Evolutionary conservation across 306 rosid genomes (phyloP), one percentile per base, ranked within the genome.

Genomic region (Albizia julibrissin): DNA sequence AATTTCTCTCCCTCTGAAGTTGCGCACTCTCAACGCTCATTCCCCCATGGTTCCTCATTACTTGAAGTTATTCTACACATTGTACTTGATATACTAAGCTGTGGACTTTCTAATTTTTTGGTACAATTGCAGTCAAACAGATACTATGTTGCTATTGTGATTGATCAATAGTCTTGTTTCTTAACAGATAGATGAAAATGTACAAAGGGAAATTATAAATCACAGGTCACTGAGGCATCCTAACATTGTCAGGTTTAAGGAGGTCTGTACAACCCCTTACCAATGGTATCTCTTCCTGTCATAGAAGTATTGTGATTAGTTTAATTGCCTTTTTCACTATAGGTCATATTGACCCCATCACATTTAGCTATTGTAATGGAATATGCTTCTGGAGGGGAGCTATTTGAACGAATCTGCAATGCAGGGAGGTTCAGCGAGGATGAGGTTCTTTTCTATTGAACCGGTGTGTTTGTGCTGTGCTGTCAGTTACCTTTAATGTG

Each of bases 351-450:
- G 85, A 95, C 98, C 18, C 97, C 95, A 43, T 87, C 94, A 4
- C 99, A 95, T 86, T 86, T 93, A 74, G 98, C 98, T 15, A 93
- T 91, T 82, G 98, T 90, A 39, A 95, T 95, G 95, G 98, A 95
- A 86, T 95, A 89, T 88, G 98, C 98, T 49, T 93, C 98, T 77
- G 98, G 98, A 80, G 98, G 98, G 76, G 98, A 95, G 85, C 90
- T 95, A 76, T 95, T 95, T 72, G 99, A 95, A 80, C 85, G 99
- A 83, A 95, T 95, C 85, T 95, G 99, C 94, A 95, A 93, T 81
- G 99, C 99, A n/a, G 99, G 99, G 67, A 83, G 97, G 79, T 93
- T 93, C 87, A 95, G 97, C 62, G 98, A 95, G 87, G 99, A 95
- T 59, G 99, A 95, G 97, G 97, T 95, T 86, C 79, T 68, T 80